Evolutionary conservation across 441 rosid genomes (phyloP), one percentile per base, ranked within the genome.

Genomic region (Raphanus hybrid): DNA sequence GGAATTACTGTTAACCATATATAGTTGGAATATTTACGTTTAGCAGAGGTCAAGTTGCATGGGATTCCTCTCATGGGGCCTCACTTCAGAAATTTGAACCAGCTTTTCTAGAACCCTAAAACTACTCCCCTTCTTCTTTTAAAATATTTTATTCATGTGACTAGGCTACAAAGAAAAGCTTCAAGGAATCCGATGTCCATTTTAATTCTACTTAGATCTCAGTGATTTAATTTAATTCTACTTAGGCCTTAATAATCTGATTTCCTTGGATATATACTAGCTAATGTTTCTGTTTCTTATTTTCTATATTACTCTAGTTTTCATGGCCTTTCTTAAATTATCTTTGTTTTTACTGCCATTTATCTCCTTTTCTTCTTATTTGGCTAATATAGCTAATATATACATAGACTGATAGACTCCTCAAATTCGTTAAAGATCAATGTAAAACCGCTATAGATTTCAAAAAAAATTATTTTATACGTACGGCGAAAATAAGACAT

Each of bases 51-150:
- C 81, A 74, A 55, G 26, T 69, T 82, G 87, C 90, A 81, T 87
- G 92, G 92, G 92, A 91, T 90, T 87, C 91, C 84, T 83, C 69
- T 32, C 70, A 83, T 86, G 89, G 91, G 83, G 81, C 69, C 55
- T 34, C 39, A 52, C 70, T 74, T 82, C 84, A 77, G 88, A 85
- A 80, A 84, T 77, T 67, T 78, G 84, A 84, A 86, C 82, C 84
- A 84, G 83, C 88, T 84, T 89, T 87, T 80, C 71, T 66, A 82
- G 70, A 68, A 82, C 75, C 52, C 65, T 70, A 26, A 80, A 60
- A 71, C 80, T 58, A 75, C 76, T 85, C 63, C 60, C 66, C 81
- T 69, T 77, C 76, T 69, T 75, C 43, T 67, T 76, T 65, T 75
- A 63, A 54, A 70, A 18, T 69, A 54, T 39, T 68, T 29, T 29